A percentile compares a stretch with the other conserved stretches of the same genome.
phyloP scores from a whole-genome alignment of 495 filamentous ascomycete species.

The Cryomyces minteri region DNA sequence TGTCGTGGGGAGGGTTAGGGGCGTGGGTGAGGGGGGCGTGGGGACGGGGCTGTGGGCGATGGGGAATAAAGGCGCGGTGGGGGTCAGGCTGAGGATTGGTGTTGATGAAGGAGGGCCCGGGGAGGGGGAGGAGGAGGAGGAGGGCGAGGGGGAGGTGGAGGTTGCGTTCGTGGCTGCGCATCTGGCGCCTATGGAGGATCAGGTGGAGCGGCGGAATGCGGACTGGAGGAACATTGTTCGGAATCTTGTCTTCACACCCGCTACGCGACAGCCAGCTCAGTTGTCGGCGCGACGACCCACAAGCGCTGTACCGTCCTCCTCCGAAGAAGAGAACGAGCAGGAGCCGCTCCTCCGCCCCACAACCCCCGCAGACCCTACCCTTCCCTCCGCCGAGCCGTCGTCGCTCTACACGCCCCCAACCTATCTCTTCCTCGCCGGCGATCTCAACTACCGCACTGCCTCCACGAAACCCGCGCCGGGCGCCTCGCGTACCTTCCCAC shows the following conservation, averaged over 20 bases:
- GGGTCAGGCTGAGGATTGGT: constrained; percentile 33
- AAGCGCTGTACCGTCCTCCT: constrained; percentile 10
- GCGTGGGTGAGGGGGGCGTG: constrained; percentile 50
- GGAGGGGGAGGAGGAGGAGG: constrained; percentile 21
- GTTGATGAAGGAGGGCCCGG: constrained; percentile 7
- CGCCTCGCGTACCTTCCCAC: constrained; percentile 38
- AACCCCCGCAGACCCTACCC: too few species aligned
- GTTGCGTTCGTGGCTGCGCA: constrained; percentile 82
- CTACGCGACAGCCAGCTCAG: not conserved
- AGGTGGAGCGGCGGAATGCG: constrained; percentile 48
- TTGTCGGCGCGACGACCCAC: not conserved
- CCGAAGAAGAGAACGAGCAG: constrained; percentile 16
- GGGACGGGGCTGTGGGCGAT: constrained; percentile 70
- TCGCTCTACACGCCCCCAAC: constrained; percentile 50
- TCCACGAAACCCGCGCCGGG: constrained; percentile 32
- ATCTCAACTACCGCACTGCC: constrained; percentile 85
- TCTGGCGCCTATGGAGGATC: constrained; percentile 68
- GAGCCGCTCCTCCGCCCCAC: constrained; percentile 23
- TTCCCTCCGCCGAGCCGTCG: not conserved
- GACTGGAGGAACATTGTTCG: constrained; percentile 76
- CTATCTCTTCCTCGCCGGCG: constrained; percentile 74
- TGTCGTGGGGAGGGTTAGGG: constrained; percentile 31
- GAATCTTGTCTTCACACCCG: constrained; percentile 49
- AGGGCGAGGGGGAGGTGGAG: constrained; percentile 30
- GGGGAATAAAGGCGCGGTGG: constrained; percentile 91